A percentile compares a stretch with the other conserved stretches of the same genome.
Evolutionary conservation across 345 rosid genomes (phyloP).

Genomic region (Gossypium bickii): DNA sequence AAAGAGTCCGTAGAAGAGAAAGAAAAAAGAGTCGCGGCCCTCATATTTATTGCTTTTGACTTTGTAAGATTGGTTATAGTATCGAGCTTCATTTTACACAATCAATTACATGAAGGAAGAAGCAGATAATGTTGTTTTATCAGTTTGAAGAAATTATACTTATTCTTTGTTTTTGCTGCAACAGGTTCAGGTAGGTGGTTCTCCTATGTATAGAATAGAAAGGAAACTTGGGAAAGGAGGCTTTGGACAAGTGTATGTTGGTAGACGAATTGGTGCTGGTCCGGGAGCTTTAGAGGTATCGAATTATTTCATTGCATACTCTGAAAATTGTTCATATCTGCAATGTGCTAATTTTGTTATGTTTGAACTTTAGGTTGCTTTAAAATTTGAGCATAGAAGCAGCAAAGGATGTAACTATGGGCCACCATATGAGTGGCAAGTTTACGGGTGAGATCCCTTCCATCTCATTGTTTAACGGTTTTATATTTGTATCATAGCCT

Average conservation of each 20-base stretch:
- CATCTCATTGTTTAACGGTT: not conserved
- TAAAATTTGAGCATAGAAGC: conserved; percentile 88
- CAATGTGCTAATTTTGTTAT: not conserved
- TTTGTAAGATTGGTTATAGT: not conserved
- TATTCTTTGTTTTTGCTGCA: conserved; percentile 3
- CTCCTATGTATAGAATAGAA: conserved; percentile 72
- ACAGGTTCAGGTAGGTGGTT: conserved; percentile 88
- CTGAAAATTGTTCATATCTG: not conserved
- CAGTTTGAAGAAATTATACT: not conserved
- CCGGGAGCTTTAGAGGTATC: conserved; percentile 75
- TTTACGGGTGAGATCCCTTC: conserved; percentile 63
- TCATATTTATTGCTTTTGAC: not conserved
- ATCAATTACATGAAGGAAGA: not conserved
- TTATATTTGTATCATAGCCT: not conserved
- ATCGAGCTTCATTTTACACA: not conserved
- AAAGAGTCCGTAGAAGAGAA: not conserved
- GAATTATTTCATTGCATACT: conserved; percentile 1
- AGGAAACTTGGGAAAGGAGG: conserved; percentile 96
- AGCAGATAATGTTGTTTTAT: not conserved
- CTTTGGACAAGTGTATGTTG: conserved; percentile 95
- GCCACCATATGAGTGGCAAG: conserved; percentile 99
- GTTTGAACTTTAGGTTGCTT: conserved; percentile 57
- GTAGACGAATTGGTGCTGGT: conserved; percentile 57
- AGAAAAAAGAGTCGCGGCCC: too few relatives aligned
- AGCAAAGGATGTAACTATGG: conserved; percentile 97